Percentiles rank a stretch among this genome's conserved stretches.
These are phyloP conservation scores for Claviceps pazoutovae DNA, from an alignment of 2,329 filamentous ascomycete species.

Conservation along the genomic window DNA sequence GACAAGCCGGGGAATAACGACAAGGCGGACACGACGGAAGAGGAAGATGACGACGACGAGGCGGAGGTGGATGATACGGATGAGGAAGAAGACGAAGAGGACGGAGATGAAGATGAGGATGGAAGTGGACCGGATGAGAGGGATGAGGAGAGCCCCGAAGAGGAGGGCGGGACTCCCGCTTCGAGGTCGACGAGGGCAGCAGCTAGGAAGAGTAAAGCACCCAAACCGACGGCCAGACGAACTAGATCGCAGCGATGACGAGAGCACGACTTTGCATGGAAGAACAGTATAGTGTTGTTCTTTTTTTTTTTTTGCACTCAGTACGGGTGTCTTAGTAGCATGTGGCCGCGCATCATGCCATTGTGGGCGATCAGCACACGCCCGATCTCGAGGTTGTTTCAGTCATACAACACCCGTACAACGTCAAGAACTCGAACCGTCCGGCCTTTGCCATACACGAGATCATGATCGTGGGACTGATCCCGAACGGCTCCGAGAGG, in stretches of 20 bases:
- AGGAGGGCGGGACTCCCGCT: constrained; percentile 19
- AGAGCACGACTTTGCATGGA: constrained; percentile 9
- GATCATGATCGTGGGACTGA: too few relatives aligned
- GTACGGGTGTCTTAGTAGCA: not conserved
- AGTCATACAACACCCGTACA: too few relatives aligned
- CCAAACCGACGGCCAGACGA: constrained; percentile 2
- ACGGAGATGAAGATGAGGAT: constrained; percentile 19
- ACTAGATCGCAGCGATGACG: constrained; percentile 5
- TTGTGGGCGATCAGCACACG: too few relatives aligned
- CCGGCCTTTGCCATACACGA: too few relatives aligned
- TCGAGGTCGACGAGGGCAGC: constrained; percentile 16
- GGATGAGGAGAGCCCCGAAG: constrained; percentile 12
- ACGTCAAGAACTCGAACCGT: too few relatives aligned
- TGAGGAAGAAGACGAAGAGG: constrained; percentile 14
- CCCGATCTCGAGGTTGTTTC: too few relatives aligned
- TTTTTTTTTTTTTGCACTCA: not conserved
- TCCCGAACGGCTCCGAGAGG: too few relatives aligned
- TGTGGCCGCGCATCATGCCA: too few relatives aligned
- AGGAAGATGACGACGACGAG: constrained; percentile 15
- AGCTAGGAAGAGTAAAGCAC: constrained; percentile 2
- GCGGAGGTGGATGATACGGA: constrained; percentile 8
- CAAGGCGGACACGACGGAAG: constrained; percentile 19
- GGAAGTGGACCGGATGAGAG: constrained; percentile 15
- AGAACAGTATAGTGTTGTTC: not conserved
- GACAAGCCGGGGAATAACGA: constrained; percentile 13